Evolutionary conservation across 1,284 basidiomycete genomes (phyloP), one percentile per base, ranked within the genome.

Genomic region (Termitomyces sp.): DNA sequence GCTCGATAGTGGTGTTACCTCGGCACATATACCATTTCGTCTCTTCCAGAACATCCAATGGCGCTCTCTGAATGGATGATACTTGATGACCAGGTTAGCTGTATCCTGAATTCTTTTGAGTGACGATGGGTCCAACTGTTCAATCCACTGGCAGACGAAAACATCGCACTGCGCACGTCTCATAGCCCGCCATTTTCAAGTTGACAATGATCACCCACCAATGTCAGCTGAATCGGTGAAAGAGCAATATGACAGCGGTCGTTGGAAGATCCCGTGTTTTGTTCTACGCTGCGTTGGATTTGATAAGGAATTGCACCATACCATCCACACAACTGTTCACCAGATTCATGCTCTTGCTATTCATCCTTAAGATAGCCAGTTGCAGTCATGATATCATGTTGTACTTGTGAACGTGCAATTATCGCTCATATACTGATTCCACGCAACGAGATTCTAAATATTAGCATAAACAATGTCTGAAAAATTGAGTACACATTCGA

Each of bases 11-110:
- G 55, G 55, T 57, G 42, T 46, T 57, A 57, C 34, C 31, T 57
- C 7, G 55, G 55, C 3, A 57, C 52, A 39, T 57, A 57, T 41
- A 28, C 45, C 12, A 34, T 26, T 45, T 43, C 19, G 1, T 17
- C 31, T 45, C 38, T 55, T 12, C 17, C 33, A 5, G 42, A 43
- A 7, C 15, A 53, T 34, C 19, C 50, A n/a, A 58, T 58, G 57
- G 30, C 36, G 2, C 50, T 56, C 24, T 52, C 40, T n/a, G 57
- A 58, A 39, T 58, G 54, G 54, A 50, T 56, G 36, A 47, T 44
- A 26, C 53, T 53, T 15, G 50, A 56, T 36, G 49, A 55, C 5
- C 21, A 52, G 50, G 56, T 55, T 12, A n/a, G 26, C 8, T 33
- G 30, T 49, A 28, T 24, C 7, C 10, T 9, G 10, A 17, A 28